Conservation (phyloP, 2,329 filamentous ascomycete genomes). For the Colletotrichum lupini region DNA sequence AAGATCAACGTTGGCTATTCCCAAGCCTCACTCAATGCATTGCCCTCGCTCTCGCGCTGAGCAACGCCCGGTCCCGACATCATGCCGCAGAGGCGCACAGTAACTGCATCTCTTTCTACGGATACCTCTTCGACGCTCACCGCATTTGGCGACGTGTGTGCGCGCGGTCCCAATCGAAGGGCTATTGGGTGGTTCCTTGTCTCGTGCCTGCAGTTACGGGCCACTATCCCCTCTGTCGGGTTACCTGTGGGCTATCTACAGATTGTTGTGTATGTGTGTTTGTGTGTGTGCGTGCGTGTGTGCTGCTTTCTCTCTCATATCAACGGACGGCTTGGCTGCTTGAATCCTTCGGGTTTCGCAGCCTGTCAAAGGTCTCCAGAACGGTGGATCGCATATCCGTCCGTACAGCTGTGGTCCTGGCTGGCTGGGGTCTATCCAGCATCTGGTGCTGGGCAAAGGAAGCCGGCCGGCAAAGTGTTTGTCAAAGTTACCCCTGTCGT, state of each 20-base stretch:
- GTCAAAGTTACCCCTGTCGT: not conserved
- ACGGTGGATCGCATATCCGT: slow-evolving; percentile 14
- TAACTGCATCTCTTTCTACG: not conserved
- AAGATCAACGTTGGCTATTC: not conserved
- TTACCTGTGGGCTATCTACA: slow-evolving; percentile 9
- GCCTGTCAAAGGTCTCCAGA: not conserved
- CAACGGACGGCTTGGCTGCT: not conserved
- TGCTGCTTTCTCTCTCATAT: not conserved
- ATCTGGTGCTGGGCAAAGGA: not conserved
- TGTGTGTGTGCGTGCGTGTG: not conserved
- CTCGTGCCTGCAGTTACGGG: slow-evolving; percentile 30
- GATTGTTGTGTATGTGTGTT: not conserved
- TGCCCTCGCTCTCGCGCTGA: not conserved
- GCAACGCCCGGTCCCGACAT: not conserved
- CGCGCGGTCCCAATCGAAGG: slow-evolving; percentile 14
- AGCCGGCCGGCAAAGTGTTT: not conserved
- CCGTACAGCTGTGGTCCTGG: not conserved
- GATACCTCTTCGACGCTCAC: slow-evolving; percentile 10
- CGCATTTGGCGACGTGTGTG: slow-evolving; percentile 16
- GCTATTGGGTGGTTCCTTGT: slow-evolving; percentile 15
- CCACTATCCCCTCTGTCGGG: slow-evolving; percentile 30
- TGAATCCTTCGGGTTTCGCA: slow-evolving; percentile 2
- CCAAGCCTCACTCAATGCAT: slow-evolving; percentile 10
- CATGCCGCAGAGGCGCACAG: not conserved
- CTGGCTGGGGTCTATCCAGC: not conserved